Conservation (phyloP, 2,329 filamentous ascomycete genomes). For the Pezicula rhizophila region DNA sequence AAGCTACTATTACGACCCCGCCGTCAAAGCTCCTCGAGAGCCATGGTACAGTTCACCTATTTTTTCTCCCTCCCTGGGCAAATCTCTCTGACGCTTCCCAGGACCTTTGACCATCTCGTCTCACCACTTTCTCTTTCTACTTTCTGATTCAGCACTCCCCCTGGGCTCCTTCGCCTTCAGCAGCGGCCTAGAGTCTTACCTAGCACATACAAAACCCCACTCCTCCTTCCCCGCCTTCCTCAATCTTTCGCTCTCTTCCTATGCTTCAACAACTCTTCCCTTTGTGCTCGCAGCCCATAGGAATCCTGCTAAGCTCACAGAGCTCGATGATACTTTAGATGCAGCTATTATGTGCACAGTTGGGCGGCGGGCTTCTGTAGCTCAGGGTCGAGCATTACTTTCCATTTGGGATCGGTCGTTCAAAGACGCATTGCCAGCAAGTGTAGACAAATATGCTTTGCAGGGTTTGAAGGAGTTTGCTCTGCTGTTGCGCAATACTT, state of each 20-base stretch:
- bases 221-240: slow-evolving; percentile 61
- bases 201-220: slow-evolving; percentile 54
- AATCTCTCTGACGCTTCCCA: slow-evolving; percentile 8
- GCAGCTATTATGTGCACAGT: slow-evolving; percentile 75
- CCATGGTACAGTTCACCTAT: slow-evolving; percentile 9
- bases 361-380: slow-evolving; percentile 65
- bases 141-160: slow-evolving; percentile 76
- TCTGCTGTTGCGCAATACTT: slow-evolving; percentile 16
- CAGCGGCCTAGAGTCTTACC: slow-evolving; percentile 75
- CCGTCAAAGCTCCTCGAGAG: slow-evolving; percentile 11
- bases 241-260: slow-evolving; percentile 61
- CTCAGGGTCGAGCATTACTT: slow-evolving; percentile 70
- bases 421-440: slow-evolving; percentile 30
- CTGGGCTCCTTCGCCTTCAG: slow-evolving; percentile 85
- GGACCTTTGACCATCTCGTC: slow-evolving; percentile 16
- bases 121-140: slow-evolving; percentile 65
- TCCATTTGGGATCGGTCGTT: slow-evolving; percentile 72
- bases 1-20: slow-evolving; percentile 17
- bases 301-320: slow-evolving; percentile 41
- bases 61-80: neutral
- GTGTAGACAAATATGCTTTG: slow-evolving; percentile 17
- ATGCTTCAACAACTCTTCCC: slow-evolving; percentile 67
- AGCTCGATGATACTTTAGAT: slow-evolving; percentile 70
- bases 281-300: slow-evolving; percentile 67
- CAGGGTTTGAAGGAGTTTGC: slow-evolving; percentile 21